phyloP scores from a whole-genome alignment of 768 basidiomycete genomes.

The Peribolospora kevripleyi region DNA sequence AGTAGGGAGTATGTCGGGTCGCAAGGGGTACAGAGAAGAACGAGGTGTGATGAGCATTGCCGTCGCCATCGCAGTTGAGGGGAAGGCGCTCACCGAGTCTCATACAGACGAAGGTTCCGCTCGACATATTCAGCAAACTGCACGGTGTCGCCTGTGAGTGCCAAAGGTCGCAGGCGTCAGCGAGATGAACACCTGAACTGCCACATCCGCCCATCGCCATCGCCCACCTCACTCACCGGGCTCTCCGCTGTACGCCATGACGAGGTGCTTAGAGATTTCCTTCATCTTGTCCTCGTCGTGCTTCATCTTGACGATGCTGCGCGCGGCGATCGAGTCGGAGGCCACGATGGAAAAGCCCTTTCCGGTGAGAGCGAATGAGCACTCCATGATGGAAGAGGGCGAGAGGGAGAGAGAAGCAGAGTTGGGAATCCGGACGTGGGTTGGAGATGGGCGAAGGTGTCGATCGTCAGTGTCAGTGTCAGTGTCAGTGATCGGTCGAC shows the following conservation, averaged over 20 bases:
- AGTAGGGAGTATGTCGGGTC: not conserved
- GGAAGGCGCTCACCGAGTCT: conserved; percentile 42
- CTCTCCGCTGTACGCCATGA: conserved; percentile 41
- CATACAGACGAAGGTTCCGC: conserved; percentile 82
- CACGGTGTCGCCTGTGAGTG: conserved; percentile 56
- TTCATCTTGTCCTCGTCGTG: conserved; percentile 91
- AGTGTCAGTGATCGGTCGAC: too few species aligned
- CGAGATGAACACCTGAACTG: conserved; percentile 16
- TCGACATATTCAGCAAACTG: conserved; percentile 93
- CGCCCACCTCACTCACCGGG: conserved; percentile 23
- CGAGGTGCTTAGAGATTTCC: conserved; percentile 59
- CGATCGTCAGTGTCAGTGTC: too few species aligned
- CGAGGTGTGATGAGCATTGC: not conserved
- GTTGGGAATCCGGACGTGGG: conserved; percentile 1
- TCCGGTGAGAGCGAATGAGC: conserved; percentile 68
- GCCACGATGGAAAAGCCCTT: conserved; percentile 86
- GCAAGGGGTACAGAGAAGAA: not conserved
- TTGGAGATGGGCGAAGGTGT: not conserved
- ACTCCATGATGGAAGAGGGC: conserved; percentile 37
- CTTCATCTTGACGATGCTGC: conserved; percentile 97
- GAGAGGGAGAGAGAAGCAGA: not conserved
- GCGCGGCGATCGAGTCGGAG: conserved; percentile 63
- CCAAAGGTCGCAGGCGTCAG: not conserved
- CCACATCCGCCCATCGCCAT: conserved; percentile 56
- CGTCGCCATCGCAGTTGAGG: too few species aligned